Evolutionary conservation across 805 yeast genomes (phyloP), one percentile per base, ranked within the genome.

Genomic region (Saccharomyces jurei): DNA sequence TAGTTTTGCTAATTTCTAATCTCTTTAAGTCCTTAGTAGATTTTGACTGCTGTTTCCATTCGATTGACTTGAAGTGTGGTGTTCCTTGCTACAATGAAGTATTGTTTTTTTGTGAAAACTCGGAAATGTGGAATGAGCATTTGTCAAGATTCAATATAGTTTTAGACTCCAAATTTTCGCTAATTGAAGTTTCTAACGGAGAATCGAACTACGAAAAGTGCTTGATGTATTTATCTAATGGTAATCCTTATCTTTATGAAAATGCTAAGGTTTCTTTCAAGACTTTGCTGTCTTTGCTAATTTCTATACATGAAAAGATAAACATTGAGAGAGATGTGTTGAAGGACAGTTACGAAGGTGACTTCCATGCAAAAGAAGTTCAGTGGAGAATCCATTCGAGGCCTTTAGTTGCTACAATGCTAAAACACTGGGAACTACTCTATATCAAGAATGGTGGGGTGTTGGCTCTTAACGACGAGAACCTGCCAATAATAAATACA

Each of bases 361-460:
- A 28, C 30, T 76, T 74, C 17, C 74, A 75, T 13, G 71, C 75
- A 50, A 77, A 77, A 53, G 79, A 79, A 26, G 77, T 84, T 2
- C 77, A 76, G 54, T 87, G 92, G 92, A 77, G 87, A 67, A 74
- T 84, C 73, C 78, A 78, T 54, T 76, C 80, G 13, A 75, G 85
- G 58, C 88, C 88, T 0, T 71, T 75, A 6, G 74, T 87, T 48
- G 82, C 80, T 56, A 70, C 78, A 11, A 65, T 86, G 61, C 64
- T 87, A 28, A 80, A 80, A 58, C 73, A 82, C 27, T 87, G 92
- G 92, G 92, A 87, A 66, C 74, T 77, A 17, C 67, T 80, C 31
- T 87, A 79, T 64, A 71, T 82, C 44, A 75, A 76, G 58, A 83
- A 81, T 61, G 87, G 86, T 6, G 92, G 92, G 6, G 73, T 79